A percentile compares a stretch with the other conserved stretches of the same genome.
Evolutionary conservation across 768 basidiomycete genomes (phyloP).

Genomic region (Russula sp.): DNA sequence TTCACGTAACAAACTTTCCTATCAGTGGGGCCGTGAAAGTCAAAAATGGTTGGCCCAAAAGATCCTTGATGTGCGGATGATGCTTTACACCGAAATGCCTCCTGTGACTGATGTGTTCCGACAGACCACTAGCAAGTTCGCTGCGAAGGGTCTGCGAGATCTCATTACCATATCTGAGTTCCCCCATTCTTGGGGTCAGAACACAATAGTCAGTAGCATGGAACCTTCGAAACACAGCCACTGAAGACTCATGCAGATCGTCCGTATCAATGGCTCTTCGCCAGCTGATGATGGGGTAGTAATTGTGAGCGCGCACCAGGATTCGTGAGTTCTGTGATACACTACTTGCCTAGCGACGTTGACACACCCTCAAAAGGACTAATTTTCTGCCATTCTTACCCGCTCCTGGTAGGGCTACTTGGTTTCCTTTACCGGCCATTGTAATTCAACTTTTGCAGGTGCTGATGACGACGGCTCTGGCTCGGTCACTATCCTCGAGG

Average conservation of each 20-base stretch:
- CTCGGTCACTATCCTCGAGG: conserved; percentile 72
- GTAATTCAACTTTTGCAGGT: conserved; percentile 37
- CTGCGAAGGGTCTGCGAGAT: conserved; percentile 48
- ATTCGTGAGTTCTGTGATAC: conserved; percentile 45
- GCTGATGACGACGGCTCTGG: conserved; percentile 63
- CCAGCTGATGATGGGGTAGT: conserved; percentile 54
- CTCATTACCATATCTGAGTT: conserved; percentile 68
- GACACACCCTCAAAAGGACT: conserved; percentile 39
- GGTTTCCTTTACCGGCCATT: conserved; percentile 10
- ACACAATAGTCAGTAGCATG: conserved; percentile 52
- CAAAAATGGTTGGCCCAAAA: conserved; percentile 70
- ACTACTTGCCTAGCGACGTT: conserved; percentile 2
- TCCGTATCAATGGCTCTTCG: conserved; percentile 69
- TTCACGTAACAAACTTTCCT: background rate
- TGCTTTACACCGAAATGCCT: background rate
- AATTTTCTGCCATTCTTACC: conserved; percentile 72
- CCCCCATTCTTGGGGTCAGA: conserved; percentile 79
- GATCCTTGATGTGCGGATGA: conserved; percentile 50
- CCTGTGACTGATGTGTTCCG: conserved; percentile 11
- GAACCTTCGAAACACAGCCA: background rate
- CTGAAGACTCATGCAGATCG: conserved; percentile 43
- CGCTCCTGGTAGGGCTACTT: conserved; percentile 52
- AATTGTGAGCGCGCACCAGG: conserved; percentile 76
- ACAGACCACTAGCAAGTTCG: conserved; percentile 61
- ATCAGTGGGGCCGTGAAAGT: conserved; percentile 68